Base-by-base conservation (phyloP, 108 stramenopile species). In the Cyclotella cryptica region DNA sequence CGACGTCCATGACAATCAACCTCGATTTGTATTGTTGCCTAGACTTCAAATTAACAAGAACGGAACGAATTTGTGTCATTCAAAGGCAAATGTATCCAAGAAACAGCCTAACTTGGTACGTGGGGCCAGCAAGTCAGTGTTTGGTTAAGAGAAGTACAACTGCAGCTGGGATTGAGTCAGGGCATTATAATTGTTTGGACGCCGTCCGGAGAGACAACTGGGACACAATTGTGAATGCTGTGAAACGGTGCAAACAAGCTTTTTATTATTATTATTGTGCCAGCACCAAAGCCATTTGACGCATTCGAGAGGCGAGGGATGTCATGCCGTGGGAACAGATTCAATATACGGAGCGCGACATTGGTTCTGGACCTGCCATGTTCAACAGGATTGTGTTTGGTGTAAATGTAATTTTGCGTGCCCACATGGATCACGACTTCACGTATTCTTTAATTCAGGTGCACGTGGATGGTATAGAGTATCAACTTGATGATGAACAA, bases 1-100 rank as follows among this genome's bases (percentile, higher is more conserved):
- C 8, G 49, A 51, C 49, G 49, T 51, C 49, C 49, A 51, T 51
- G 49, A 51, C 49, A 51, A 51, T 51, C 49, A 51, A 51, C 49
- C 49, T 51, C 49, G 49, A 51, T 51, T 51, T 51, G 49, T 51
- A 51, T 51, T 51, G 49, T 51, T 51, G 49, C 49, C 49, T 51
- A 51, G 49, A 51, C 49, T 51, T 51, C 3, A 51, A 51, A 51
- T 51, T 51, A 51, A 51, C 49, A 51, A 51, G 49, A 51, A 51
- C 8, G 49, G 49, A 3, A 51, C 49, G 49, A 51, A 51, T 19
- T 51, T 51, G 49, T 51, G 49, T 51, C 3, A 8, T 51, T 3
- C 49, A 51, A 51, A 7, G 49, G 8, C 49, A 51, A 51, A 51
- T 8, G 8, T 51, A 51, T 51, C 49, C 3, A 51, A 51, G 8